Percentiles rank a stretch among this genome's conserved stretches.
Evolutionary conservation across 2,329 filamentous ascomycete genomes (phyloP).

Genomic region (Tolypocladium endophyticum): DNA sequence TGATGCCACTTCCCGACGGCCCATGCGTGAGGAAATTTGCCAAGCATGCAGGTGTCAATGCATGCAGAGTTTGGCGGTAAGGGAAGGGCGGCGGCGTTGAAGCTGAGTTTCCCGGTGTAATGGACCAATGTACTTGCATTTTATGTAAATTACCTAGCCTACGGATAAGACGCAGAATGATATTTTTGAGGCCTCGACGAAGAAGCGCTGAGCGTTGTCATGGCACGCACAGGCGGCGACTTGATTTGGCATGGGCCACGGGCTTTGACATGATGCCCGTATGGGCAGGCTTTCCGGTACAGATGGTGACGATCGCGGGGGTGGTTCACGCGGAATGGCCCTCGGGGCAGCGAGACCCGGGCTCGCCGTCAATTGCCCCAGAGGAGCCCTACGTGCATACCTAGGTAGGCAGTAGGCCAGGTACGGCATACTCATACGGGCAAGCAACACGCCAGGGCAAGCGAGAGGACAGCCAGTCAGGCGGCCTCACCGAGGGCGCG

Average conservation of each 20-base stretch:
- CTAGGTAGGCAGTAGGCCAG: neutral
- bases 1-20: neutral
- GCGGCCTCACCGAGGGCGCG: conserved; percentile 19
- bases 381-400: neutral
- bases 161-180: neutral
- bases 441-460: neutral
- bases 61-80: neutral
- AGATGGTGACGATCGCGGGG: neutral
- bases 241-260: neutral
- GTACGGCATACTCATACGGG: neutral
- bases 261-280: neutral
- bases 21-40: neutral
- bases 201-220: no score
- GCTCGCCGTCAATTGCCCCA: neutral
- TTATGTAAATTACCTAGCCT: neutral
- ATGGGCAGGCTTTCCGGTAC: neutral
- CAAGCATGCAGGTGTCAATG: neutral
- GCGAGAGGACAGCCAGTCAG: neutral
- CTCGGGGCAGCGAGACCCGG: neutral
- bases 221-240: neutral
- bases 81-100: neutral
- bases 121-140: neutral
- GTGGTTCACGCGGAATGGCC: neutral
- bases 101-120: neutral
- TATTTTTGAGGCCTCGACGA: neutral